Conservation (phyloP, 345 rosid genomes). For the Turnera subulata region DNA sequence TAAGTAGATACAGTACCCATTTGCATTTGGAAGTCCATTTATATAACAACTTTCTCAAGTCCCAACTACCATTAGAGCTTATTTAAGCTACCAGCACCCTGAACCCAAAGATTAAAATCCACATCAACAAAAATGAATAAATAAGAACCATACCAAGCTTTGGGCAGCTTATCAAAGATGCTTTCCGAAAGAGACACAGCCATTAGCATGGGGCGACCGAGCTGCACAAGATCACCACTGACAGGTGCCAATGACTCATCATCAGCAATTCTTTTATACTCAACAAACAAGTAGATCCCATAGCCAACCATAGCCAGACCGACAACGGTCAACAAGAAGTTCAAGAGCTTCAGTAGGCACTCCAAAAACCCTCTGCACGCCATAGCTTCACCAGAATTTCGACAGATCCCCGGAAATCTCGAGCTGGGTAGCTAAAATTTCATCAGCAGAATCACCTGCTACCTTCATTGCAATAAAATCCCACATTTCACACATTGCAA, state of each 20-base stretch:
- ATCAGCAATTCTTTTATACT: constrained; percentile 47
- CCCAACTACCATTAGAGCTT: neutral
- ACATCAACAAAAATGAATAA: neutral
- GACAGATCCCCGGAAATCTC: neutral
- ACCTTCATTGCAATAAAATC: neutral
- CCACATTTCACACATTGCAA: constrained; percentile 4
- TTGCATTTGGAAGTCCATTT: neutral
- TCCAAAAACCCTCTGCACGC: constrained; percentile 78
- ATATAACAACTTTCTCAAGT: neutral
- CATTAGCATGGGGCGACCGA: constrained; percentile 87
- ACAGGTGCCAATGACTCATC: constrained; percentile 22
- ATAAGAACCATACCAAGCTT: constrained; percentile 64
- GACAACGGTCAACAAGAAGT: constrained; percentile 65
- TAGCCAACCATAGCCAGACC: constrained; percentile 92
- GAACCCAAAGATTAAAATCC: constrained; percentile 1
- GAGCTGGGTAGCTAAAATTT: neutral
- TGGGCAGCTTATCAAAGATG: constrained; percentile 59
- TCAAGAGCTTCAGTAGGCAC: constrained; percentile 77
- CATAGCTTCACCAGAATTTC: constrained; percentile 35
- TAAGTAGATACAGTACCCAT: too few species aligned
- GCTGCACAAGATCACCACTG: constrained; percentile 38
- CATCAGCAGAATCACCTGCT: constrained; percentile 11
- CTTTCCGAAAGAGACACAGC: constrained; percentile 50
- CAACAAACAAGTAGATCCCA: constrained; percentile 90
- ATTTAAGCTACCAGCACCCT: constrained; percentile 1